Evolutionary conservation across 177 flowering plant species (phyloP), one percentile per base, ranked within the genome.

Genomic region (Telopea speciosissima): DNA sequence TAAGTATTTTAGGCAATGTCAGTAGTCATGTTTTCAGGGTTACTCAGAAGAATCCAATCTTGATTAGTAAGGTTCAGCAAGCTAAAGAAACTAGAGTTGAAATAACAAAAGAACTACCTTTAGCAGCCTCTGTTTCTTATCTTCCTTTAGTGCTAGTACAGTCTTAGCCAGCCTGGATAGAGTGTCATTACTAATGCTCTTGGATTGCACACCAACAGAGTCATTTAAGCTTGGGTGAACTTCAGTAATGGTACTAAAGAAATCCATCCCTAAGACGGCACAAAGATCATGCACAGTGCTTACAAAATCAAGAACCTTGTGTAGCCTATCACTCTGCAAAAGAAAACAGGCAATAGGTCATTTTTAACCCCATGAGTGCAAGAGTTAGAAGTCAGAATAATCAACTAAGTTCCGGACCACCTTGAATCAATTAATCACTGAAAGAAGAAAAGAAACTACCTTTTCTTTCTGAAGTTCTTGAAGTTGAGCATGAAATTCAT

Each of bases 241-340:
- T 79, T 92, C 96, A 65, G 88, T 85, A 22, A 94, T 86, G 59
- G 90, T 88, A 75, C 85, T 83, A 65, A 83, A 79, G 80, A 94
- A 94, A 75, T 94, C 97, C 88, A 94, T 81, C 67, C 98, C 97
- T 76, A 94, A 85, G 23, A 92, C 97, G 62, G 87, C 86, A 80
- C 97, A 94, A n/a, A 94, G 92, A 80, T 88, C 93, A 79, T 90
- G 96, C 71, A 94, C 93, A 25, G 88, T 85, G 84, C 95, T 92
- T 33, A 94, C 93, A 77, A 88, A 86, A 66, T 94, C 97, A 67
- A 88, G 90, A 44, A 92, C 97, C 80, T 90, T 90, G 77, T 88
- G 93, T 88, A 94, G 72, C 70, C 98, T 83, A 10, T 88, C 95
- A 84, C 91, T 90, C 98, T 94, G 85, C 58, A 68, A 74, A 11